These are phyloP conservation scores for Orobanche coerulescens DNA, from an alignment of 257 asterid species.

Conservation along the genomic window DNA sequence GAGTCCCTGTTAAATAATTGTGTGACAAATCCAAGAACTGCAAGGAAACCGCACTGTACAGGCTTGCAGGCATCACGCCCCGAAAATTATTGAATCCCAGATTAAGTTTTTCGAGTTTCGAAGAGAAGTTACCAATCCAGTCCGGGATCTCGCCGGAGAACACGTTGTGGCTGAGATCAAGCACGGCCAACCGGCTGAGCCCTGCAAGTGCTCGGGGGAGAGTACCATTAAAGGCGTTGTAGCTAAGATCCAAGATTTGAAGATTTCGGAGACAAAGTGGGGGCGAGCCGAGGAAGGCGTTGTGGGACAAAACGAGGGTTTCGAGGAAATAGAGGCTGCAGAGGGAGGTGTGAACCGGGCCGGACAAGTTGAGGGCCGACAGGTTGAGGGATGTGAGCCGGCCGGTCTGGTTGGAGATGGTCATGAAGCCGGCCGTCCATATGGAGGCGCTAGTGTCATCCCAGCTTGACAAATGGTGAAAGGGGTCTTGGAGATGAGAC, in stretches of 20 bases:
- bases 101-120: constrained; percentile 38
- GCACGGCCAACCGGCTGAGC: constrained; percentile 30
- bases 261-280: constrained; percentile 58
- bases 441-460: constrained; percentile 24
- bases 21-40: constrained; percentile 61
- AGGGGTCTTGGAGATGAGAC: constrained; percentile 48
- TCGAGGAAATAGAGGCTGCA: constrained; percentile 60
- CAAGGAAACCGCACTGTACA: constrained; percentile 38
- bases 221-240: constrained; percentile 26
- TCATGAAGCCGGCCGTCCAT: constrained; percentile 50
- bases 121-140: constrained; percentile 70
- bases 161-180: constrained; percentile 59
- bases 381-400: constrained; percentile 65
- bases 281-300: constrained; percentile 41
- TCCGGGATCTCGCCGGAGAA: constrained; percentile 42
- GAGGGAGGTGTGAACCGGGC: constrained; percentile 51
- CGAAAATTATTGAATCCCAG: constrained; percentile 50
- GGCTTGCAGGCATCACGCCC: constrained; percentile 53
- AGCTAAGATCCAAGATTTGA: constrained; percentile 38
- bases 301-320: constrained; percentile 57
- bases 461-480: constrained; percentile 42
- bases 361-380: constrained; percentile 51
- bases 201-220: constrained; percentile 31
- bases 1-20: constrained; percentile 47
- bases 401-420: constrained; percentile 53